Conservation (phyloP, 768 basidiomycete genomes). For the Hygrophorus russula region DNA sequence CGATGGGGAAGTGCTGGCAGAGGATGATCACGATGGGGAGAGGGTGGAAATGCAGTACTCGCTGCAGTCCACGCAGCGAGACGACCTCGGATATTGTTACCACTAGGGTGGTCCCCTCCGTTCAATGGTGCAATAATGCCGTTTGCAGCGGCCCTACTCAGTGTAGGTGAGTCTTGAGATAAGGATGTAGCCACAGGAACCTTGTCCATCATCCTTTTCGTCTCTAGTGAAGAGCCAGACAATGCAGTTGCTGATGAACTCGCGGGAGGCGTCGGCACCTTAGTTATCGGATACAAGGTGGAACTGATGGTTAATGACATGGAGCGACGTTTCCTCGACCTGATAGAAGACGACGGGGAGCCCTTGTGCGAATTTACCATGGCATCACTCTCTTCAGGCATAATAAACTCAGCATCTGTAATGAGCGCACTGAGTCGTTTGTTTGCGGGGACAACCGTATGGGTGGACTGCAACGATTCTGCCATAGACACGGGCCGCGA, state of each 20-base stretch:
- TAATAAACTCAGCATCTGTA: slow-evolving; percentile 55
- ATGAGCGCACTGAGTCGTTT: slow-evolving; percentile 60
- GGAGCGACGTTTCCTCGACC: slow-evolving; percentile 47
- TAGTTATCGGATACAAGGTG: background rate
- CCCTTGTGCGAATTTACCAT: slow-evolving; percentile 14
- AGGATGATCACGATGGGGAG: slow-evolving; percentile 10
- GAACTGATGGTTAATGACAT: slow-evolving; percentile 48
- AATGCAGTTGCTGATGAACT: slow-evolving; percentile 20
- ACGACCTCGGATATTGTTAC: slow-evolving; percentile 33
- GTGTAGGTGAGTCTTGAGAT: slow-evolving; percentile 27
- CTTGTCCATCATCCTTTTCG: slow-evolving; percentile 25
- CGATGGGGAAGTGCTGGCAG: background rate
- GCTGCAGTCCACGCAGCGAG: slow-evolving; percentile 37
- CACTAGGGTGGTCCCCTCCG: slow-evolving; percentile 22
- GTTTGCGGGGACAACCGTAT: slow-evolving; percentile 57
- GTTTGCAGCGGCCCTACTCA: slow-evolving; percentile 16
- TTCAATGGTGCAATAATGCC: slow-evolving; percentile 7
- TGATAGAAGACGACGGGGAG: slow-evolving; percentile 33
- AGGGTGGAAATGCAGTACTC: slow-evolving; percentile 3
- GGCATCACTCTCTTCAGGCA: slow-evolving; percentile 50
- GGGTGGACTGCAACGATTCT: slow-evolving; percentile 63
- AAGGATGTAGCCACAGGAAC: slow-evolving; percentile 15
- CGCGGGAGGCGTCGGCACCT: slow-evolving; percentile 15
- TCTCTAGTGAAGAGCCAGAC: slow-evolving; percentile 14
- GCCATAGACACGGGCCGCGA: slow-evolving; percentile 72